These are phyloP conservation scores for Melaleuca quinquenervia DNA, from an alignment of 345 rosid genomes.

Conservation along the genomic window DNA sequence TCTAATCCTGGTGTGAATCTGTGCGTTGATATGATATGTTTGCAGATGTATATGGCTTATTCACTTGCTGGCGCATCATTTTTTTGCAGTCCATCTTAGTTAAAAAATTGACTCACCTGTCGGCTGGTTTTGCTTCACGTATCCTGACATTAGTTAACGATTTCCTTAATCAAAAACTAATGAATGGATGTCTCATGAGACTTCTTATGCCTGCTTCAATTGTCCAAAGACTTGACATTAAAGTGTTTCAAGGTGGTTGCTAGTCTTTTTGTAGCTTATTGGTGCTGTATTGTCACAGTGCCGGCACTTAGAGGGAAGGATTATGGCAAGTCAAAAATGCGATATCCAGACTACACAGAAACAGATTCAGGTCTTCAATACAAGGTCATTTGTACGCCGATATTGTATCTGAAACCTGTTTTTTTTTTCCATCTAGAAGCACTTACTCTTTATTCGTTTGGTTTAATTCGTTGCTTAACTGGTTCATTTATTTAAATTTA, in stretches of 20 bases:
- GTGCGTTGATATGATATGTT: neutral
- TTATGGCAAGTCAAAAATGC: conserved; percentile 89
- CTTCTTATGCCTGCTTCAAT: neutral
- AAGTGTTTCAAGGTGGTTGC: neutral
- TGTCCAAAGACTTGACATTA: neutral
- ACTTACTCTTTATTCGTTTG: neutral
- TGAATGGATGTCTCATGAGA: neutral
- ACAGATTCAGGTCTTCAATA: conserved; percentile 90
- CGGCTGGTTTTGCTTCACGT: neutral
- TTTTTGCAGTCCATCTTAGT: neutral
- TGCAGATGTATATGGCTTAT: neutral
- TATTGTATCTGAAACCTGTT: neutral
- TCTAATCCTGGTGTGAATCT: neutral
- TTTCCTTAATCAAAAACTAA: neutral
- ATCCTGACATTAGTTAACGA: neutral
- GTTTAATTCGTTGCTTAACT: neutral
- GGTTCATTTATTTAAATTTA: conserved; percentile 8
- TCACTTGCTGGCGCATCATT: neutral
- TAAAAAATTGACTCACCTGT: neutral
- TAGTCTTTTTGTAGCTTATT: neutral
- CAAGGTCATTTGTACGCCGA: conserved; percentile 40
- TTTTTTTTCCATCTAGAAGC: neutral
- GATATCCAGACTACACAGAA: conserved; percentile 72
- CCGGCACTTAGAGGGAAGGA: conserved; percentile 93
- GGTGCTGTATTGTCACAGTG: conserved; percentile 32